A percentile compares a stretch with the other conserved stretches of the same genome.
Evolutionary conservation across 148 eudicot genomes (phyloP).

Genomic region (Arbutus unedo): DNA sequence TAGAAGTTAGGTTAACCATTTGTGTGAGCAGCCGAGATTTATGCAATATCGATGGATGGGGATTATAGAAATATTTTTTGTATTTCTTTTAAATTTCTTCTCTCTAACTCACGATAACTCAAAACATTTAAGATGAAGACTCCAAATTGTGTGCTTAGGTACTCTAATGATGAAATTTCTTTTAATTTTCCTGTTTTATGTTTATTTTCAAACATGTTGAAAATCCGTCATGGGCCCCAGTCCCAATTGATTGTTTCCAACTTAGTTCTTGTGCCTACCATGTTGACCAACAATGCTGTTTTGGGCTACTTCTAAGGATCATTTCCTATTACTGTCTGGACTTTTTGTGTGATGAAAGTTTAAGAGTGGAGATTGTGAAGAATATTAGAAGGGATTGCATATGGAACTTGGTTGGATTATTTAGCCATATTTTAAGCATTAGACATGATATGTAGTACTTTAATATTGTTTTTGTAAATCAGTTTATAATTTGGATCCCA

Average conservation of each 20-base stretch:
- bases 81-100: too few relatives aligned
- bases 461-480: too few relatives aligned
- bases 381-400: too few relatives aligned
- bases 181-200: background rate
- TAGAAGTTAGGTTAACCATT: background rate
- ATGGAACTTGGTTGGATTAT: too few relatives aligned
- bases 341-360: too few relatives aligned
- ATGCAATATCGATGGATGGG: background rate
- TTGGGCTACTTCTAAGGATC: too few relatives aligned
- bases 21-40: background rate
- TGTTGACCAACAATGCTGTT: too few relatives aligned
- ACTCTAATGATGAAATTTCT: background rate
- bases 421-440: too few relatives aligned
- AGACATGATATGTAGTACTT: too few relatives aligned
- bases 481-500: too few relatives aligned
- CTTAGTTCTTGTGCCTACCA: background rate
- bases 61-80: background rate
- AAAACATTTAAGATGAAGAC: background rate
- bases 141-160: background rate
- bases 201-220: background rate
- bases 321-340: too few relatives aligned
- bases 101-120: background rate
- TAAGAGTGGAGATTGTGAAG: too few relatives aligned
- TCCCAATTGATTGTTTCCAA: background rate
- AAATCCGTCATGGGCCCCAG: background rate